Conservation (phyloP, 208 protist genomes). For the Lotmaria passim region DNA sequence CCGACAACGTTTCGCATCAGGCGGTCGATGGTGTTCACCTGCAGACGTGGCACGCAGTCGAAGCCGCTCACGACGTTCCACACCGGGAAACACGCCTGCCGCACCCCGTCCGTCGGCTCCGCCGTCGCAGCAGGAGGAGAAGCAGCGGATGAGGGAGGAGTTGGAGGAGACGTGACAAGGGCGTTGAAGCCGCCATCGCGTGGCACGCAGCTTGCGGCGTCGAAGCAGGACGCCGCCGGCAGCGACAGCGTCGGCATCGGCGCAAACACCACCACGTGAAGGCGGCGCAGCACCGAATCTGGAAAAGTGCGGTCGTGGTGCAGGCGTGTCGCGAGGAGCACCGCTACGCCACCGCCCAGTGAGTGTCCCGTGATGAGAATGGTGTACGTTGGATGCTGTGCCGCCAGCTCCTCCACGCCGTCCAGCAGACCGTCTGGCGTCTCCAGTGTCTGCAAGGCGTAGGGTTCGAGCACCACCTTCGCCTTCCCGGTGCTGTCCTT, state of each 20-base stretch:
- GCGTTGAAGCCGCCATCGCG: too few species aligned
- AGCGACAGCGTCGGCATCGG: constrained; percentile 69
- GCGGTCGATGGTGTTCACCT: constrained; percentile 73
- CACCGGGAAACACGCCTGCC: constrained; percentile 39
- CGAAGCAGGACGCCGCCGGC: constrained; percentile 45
- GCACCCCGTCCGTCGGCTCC: too few species aligned
- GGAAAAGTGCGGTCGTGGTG: constrained; percentile 33
- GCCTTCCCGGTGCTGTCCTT: background rate
- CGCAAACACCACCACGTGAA: constrained; percentile 63
- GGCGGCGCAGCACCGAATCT: constrained; percentile 34
- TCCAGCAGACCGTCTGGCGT: constrained; percentile 42
- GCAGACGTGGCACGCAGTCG: constrained; percentile 64
- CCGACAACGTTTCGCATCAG: constrained; percentile 26
- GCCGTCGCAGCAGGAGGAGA: too few species aligned
- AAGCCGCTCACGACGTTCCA: constrained; percentile 62
- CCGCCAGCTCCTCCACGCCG: constrained; percentile 40
- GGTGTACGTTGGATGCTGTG: constrained; percentile 47
- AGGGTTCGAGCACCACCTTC: constrained; percentile 14
- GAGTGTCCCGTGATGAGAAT: constrained; percentile 76
- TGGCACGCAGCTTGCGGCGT: constrained; percentile 30
- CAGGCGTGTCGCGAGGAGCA: constrained; percentile 66
- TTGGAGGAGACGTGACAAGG: too few species aligned
- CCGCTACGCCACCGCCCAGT: constrained; percentile 67
- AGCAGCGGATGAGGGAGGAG: too few species aligned
- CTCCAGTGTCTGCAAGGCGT: constrained; percentile 22